Evolutionary conservation across 2,329 filamentous ascomycete species (phyloP), one percentile per base, ranked within the genome.

Genomic region (Fusarium abutilonis): DNA sequence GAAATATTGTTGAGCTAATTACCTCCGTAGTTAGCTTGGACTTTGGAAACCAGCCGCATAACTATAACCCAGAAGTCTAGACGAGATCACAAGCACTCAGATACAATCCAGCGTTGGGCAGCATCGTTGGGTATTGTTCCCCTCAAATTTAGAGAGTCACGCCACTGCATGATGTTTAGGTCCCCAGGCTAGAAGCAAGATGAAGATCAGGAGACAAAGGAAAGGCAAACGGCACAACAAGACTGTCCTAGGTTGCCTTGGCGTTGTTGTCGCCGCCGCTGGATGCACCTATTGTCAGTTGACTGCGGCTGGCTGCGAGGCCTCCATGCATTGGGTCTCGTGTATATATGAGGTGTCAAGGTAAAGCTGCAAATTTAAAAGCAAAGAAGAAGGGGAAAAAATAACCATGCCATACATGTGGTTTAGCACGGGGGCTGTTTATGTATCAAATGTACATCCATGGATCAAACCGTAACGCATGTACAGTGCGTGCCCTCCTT

Each of bases 241-340:
- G 26, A 11, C 13, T 4, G 39, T 31, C 10, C 17, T 15, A 3
- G 40, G 15, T 9, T 26, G 38, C 32, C 29, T 39, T 59, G 68
- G 67, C 67, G 67, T 68, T 68, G 64, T 68, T 68, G 52, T 44
- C 64, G 40, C 64, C 44, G 23, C 23, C 47, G 40, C 35, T 17
- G 28, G 9, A 19, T 48, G 10, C n/a, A 17, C 26, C 17, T 34
- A 50, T 60, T 35, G 52, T 57, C 51, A 56, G 53, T 55, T 52
- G 62, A 59, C 59, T 32, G 39, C 32, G 29, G 47, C 44, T 44
- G 39, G 26, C 53, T 63, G 47, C 53, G 59, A 60, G 56, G 46
- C 56, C 60, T 51, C 28, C 32, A 42, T 52, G 55, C 42, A 39
- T 51, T 41, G 42, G 44, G 56, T 41, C 15, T 43, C 17, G 44